Evolutionary conservation across 75 land plant genomes (phyloP).

Genomic region (Selaginella tamariscina): DNA sequence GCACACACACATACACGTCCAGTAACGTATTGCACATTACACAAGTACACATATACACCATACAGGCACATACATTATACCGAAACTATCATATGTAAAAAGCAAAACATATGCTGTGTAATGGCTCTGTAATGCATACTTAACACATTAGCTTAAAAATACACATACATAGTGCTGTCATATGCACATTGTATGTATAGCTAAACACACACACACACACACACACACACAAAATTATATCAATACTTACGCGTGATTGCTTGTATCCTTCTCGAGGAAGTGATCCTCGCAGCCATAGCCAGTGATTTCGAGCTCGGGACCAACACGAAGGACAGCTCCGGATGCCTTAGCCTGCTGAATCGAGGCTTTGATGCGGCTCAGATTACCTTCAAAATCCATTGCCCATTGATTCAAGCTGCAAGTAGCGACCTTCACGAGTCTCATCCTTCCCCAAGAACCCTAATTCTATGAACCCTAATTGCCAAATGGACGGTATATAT

Average conservation of each 20-base stretch:
- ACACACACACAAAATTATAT: not conserved
- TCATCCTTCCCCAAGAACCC: conserved; percentile 34
- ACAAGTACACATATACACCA: too few relatives aligned
- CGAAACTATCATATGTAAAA: too few relatives aligned
- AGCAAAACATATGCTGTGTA: too few relatives aligned
- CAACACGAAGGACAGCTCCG: conserved; percentile 71
- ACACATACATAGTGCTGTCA: too few relatives aligned
- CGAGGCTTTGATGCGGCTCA: conserved; percentile 65
- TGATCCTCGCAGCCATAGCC: conserved; percentile 99
- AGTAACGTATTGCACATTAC: too few relatives aligned
- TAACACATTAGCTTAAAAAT: too few relatives aligned
- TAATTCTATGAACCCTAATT: conserved; percentile 24
- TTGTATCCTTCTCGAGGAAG: conserved; percentile 56
- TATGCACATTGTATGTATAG: too few relatives aligned
- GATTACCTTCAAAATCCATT: conserved; percentile 85
- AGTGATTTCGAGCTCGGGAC: conserved; percentile 94
- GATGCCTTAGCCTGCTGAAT: conserved; percentile 47
- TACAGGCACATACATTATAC: too few relatives aligned
- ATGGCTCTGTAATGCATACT: too few relatives aligned
- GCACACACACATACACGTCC: too few relatives aligned
- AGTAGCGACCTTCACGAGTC: conserved; percentile 86
- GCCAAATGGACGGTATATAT: conserved; percentile 48
- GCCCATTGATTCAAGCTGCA: conserved; percentile 98
- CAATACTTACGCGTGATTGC: not conserved
- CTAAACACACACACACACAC: too few relatives aligned